Percentiles rank a stretch among this genome's conserved stretches.
These are phyloP conservation scores for Glycine soja DNA, from an alignment of 306 rosid genomes.

Conservation along the genomic window DNA sequence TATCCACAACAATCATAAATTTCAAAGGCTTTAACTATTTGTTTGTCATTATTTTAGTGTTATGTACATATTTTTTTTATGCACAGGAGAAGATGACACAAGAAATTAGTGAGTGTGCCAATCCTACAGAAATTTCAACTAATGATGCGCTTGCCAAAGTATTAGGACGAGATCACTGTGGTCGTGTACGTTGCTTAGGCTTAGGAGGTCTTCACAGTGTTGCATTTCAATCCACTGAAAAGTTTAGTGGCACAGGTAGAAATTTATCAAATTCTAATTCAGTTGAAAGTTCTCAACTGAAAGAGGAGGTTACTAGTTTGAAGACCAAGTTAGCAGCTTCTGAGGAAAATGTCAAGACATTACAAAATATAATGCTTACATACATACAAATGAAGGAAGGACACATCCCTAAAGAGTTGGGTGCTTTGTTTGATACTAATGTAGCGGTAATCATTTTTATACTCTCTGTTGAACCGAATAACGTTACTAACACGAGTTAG, in stretches of 20 bases:
- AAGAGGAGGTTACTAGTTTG: background rate
- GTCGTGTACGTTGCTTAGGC: background rate
- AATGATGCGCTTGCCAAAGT: background rate
- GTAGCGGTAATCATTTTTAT: background rate
- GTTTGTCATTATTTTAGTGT: background rate
- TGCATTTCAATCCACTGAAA: background rate
- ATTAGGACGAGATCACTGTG: background rate
- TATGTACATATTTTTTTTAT: background rate
- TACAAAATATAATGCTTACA: background rate
- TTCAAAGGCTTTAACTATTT: background rate
- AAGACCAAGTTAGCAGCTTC: background rate
- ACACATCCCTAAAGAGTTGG: background rate
- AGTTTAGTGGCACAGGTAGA: background rate
- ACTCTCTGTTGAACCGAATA: background rate
- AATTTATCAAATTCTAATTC: background rate
- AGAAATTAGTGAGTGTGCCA: background rate
- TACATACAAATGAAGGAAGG: conserved; percentile 1
- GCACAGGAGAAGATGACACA: conserved; percentile 7
- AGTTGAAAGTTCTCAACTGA: background rate
- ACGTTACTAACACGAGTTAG: too few species aligned
- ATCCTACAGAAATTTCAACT: background rate
- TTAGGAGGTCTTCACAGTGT: conserved; percentile 8
- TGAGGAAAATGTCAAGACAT: background rate
- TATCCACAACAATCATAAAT: background rate
- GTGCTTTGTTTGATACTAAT: background rate